A percentile compares a stretch with the other conserved stretches of the same genome.
These are phyloP conservation scores for Solanum rostratum DNA, from an alignment of 257 asterid species.

Conservation along the genomic window DNA sequence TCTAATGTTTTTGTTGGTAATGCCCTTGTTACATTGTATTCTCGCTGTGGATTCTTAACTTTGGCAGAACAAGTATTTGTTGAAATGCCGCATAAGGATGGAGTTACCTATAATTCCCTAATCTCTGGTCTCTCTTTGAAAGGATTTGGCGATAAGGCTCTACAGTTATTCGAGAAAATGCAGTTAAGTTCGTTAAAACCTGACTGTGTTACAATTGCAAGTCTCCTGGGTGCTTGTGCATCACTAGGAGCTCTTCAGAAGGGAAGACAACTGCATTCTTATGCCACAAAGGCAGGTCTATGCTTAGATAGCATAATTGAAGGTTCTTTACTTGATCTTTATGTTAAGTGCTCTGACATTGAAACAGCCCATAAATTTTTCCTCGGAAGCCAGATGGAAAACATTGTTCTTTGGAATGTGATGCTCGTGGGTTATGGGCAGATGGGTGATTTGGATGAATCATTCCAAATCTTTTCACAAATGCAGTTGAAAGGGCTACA, in stretches of 20 bases:
- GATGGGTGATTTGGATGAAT: slow-evolving; percentile 53
- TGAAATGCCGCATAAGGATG: slow-evolving; percentile 50
- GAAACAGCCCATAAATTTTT: slow-evolving; percentile 54
- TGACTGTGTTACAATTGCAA: slow-evolving; percentile 66
- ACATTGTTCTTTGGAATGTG: slow-evolving; percentile 82
- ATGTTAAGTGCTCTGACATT: slow-evolving; percentile 66
- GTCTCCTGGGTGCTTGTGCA: slow-evolving; percentile 55
- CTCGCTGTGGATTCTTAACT: slow-evolving; percentile 36
- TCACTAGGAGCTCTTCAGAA: slow-evolving; percentile 45
- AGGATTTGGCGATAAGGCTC: slow-evolving; percentile 46
- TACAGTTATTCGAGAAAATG: slow-evolving; percentile 60
- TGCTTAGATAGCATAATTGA: slow-evolving; percentile 58
- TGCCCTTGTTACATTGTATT: slow-evolving; percentile 65
- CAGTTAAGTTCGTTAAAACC: slow-evolving; percentile 46
- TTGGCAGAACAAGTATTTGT: slow-evolving; percentile 52
- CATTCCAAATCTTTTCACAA: slow-evolving; percentile 37
- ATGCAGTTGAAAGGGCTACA: slow-evolving; percentile 49
- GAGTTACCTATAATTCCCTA: slow-evolving; percentile 63
- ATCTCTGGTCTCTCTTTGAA: slow-evolving; percentile 61
- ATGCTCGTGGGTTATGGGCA: slow-evolving; percentile 89
- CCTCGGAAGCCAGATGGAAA: slow-evolving; percentile 35
- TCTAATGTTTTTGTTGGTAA: slow-evolving; percentile 64
- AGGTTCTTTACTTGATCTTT: slow-evolving; percentile 82
- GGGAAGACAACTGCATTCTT: slow-evolving; percentile 69
- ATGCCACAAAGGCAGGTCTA: slow-evolving; percentile 68